A percentile compares a stretch with the other conserved stretches of the same genome.
Conservation (phyloP, 495 filamentous ascomycete genomes). For the Hypoxylon subgilvum region DNA sequence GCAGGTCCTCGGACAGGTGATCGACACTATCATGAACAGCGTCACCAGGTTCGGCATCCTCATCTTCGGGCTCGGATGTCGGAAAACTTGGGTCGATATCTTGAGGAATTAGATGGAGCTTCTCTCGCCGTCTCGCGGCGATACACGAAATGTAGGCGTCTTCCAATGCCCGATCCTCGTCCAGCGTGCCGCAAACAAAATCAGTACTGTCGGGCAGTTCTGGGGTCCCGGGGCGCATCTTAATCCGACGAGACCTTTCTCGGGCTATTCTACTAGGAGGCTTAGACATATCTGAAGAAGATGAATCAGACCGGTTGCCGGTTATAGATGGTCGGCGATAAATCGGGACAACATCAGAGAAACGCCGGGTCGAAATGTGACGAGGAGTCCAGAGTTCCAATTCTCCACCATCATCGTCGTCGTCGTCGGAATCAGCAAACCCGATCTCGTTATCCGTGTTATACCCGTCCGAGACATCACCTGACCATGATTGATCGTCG, state of each 20-base stretch:
- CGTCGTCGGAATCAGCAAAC: constrained; percentile 87
- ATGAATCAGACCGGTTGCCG: constrained; percentile 51
- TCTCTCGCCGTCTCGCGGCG: constrained; percentile 78
- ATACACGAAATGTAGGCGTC: constrained; percentile 87
- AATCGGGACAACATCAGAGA: constrained; percentile 47
- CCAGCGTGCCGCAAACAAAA: constrained; percentile 95
- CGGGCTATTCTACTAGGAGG: constrained; percentile 29
- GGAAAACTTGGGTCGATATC: constrained; percentile 98
- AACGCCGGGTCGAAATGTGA: constrained; percentile 53
- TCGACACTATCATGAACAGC: constrained; percentile 62
- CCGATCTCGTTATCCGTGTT: constrained; percentile 96
- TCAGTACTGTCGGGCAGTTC: constrained; percentile 95
- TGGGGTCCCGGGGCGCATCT: constrained; percentile 74
- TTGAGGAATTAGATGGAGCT: constrained; percentile 80
- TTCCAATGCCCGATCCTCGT: constrained; percentile 93
- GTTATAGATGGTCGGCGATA: constrained; percentile 48
- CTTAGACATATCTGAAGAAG: constrained; percentile 28
- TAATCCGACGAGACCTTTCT: constrained; percentile 49
- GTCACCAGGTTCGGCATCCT: constrained; percentile 66
- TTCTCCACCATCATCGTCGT: constrained; percentile 79
- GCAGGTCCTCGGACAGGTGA: constrained; percentile 61
- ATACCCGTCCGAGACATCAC: constrained; percentile 73
- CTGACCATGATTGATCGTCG: constrained; percentile 60
- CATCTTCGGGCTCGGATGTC: constrained; percentile 87
- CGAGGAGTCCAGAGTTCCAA: constrained; percentile 79